Evolutionary conservation across 768 basidiomycete species (phyloP), one percentile per base, ranked within the genome.

Genomic region (Gloeopeniophorella convolvens): DNA sequence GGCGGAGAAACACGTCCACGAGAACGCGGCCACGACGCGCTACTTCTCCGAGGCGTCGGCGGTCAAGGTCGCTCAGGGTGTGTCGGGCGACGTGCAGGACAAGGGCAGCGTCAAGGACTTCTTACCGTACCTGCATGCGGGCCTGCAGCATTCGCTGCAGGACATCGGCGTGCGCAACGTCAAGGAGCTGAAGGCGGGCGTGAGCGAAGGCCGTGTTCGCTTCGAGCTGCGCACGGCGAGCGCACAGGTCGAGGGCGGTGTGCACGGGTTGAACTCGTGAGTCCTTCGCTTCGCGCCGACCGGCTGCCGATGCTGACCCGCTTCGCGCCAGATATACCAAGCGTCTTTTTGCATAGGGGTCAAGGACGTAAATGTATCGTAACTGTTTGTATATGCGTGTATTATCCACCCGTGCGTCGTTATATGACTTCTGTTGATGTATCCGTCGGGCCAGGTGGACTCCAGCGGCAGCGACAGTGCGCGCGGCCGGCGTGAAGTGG

Each of bases 41-140:
- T 99, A 96, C 74, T 96, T 96, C 71, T 93, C 89, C 30, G 92
- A 96, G 70, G 78, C 79, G 50, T 91, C 90, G 42, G 76, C 84
- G 4, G 85, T 99, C 66, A 96, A 97, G 73, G 96, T 99, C 32
- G 95, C 94, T 1, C 90, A 94, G 66, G 92, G 92, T 53, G 95
- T 99, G 8, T 88, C 89, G 11, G 95, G 95, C 11, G 92, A 97
- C 60, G 95, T 98, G 10, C 88, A 90, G 68, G 95, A 99, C 69
- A 97, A 96, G 74, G 96, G 96, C 5, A 90, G 89, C 54, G 82
- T 97, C 59, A 85, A 82, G 70, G 85, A 87, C 45, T 98, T 98
- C 68, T 63, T 98, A 44, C 95, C 94, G 2, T 93, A 90, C 63
- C 70, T 92, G 30, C 69, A 86, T 48, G 76, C 78, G 3, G 89